Evolutionary conservation across 1,284 basidiomycete genomes (phyloP).

Genomic region (Porogramme epimiltina): DNA sequence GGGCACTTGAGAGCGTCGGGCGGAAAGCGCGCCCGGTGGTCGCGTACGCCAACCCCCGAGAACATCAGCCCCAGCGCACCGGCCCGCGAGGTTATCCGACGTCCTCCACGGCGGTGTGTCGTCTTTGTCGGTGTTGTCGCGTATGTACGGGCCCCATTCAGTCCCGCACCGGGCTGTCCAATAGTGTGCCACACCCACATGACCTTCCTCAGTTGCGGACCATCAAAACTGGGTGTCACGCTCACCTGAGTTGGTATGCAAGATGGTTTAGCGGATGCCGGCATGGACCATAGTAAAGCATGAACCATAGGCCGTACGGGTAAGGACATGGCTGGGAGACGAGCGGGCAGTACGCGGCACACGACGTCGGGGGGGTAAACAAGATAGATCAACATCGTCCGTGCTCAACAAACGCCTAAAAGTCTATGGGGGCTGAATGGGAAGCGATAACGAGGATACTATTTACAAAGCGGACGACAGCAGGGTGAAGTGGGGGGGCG

Average conservation of each 20-base stretch:
- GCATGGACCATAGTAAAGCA: too few relatives aligned
- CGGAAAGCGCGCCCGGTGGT: too few relatives aligned
- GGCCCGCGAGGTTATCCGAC: too few relatives aligned
- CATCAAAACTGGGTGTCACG: too few relatives aligned
- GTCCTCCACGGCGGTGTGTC: slow-evolving; percentile 16
- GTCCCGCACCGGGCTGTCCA: background rate
- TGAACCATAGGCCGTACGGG: background rate
- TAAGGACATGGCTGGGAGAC: too few relatives aligned
- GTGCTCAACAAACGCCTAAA: background rate
- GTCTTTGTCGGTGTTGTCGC: background rate
- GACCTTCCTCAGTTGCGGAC: background rate
- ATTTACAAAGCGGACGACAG: slow-evolving; percentile 2
- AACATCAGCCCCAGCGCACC: too few relatives aligned
- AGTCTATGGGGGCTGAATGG: background rate
- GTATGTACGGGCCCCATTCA: background rate
- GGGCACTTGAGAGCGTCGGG: too few relatives aligned
- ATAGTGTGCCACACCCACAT: background rate
- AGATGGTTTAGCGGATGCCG: too few relatives aligned
- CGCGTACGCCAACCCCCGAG: too few relatives aligned
- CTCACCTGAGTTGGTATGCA: too few relatives aligned
- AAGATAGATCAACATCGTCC: background rate
- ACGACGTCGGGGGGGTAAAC: background rate
- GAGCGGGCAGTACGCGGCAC: background rate
- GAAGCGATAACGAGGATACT: background rate
- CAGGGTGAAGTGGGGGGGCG: background rate